Base-by-base conservation (phyloP, 2,329 filamentous ascomycete species). In the Xylaria sp. region DNA sequence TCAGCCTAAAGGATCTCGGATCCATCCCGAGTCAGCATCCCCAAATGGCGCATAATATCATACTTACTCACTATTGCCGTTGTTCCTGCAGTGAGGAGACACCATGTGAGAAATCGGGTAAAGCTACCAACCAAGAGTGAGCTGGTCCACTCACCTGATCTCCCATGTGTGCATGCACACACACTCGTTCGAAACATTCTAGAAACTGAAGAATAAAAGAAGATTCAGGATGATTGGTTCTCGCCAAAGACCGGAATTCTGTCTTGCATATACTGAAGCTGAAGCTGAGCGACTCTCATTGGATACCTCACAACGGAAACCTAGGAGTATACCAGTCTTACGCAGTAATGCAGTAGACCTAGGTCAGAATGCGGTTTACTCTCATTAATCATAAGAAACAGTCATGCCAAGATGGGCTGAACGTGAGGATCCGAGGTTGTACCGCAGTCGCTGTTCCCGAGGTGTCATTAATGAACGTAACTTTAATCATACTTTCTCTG, bases 21-120 rank as follows among this genome's bases (percentile, higher is more conserved):
- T 20, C 58, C 58, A 28, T 62, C 44, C 34, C 44, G 12, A 44
- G 31, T 25, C 8, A 61, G 59, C 10, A n/a, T 4, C 34, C 13
- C 34, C 13, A 20, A 39, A 34, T 23, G 48, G 15, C 34, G 34
- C 34, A 37, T 37, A 37, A 37, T 37, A 37, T 37, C 1, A 37
- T 37, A 37, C 13, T 5, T 48, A 10, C n/a, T 48, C 15, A 52
- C 41, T 55, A 57, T 65, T 39, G 23, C 62, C 51, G 57, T 20
- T 20, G 66, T 69, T 65, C 66, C 66, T 69, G 66, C 62, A 68
- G 66, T 54, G 56, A 57, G 15, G 20, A 37, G 23, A 20, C 50
- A 57, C 61, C 56, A 61, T 64, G 60, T 52, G 51, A 56, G 52
- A 58, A 51, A 2, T 46, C 15, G 39, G 31, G 51, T 39, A 48